Base-by-base conservation (phyloP, 352 stramenopile species). In the Pythium volutum region DNA sequence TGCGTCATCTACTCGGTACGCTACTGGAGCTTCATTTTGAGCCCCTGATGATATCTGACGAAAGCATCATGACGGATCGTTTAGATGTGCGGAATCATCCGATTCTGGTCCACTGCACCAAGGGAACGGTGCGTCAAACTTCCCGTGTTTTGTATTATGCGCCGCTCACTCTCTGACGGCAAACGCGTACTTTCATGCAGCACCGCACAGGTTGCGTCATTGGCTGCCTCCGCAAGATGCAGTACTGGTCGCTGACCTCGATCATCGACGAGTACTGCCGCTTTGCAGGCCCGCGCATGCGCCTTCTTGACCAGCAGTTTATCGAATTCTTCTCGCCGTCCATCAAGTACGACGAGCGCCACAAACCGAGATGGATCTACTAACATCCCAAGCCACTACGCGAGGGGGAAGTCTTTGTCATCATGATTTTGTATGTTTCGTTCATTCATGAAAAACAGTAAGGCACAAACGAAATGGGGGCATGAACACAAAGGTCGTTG, bases 241-340 rank as follows among this genome's bases (percentile, higher is more conserved):
- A 93, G 62, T 81, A 91, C 61, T 95, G 86, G 86, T 92, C 79
- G 47, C 69, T 93, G 16, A 90, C 84, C 48, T 92, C 84, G 36
- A 95, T 95, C 59, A 89, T 93, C 50, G 79, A 93, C 66, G 86
- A 95, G 73, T 95, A 95, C 70, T 90, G 84, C 27, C 83, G 86
- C 55, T 95, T 94, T 51, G 86, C 88, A 14, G 82, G 77, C 2
- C 86, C 86, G 15, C 84, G 87, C 53, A 91, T 92, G 78, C 86
- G 88, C 18, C 70, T 96, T 15, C 69, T 92, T 20, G 84, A 95
- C 57, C 84, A 96, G 63, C 84, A 94, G 59, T 94, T 96, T 49
- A 96, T 96, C 70, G 88, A 94, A 78, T 94, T 92, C 64, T 94
- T 94, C 59, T 87, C 74, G 33, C 79, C 83, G 20, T 79, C 70